Percentiles rank a stretch among this genome's conserved stretches.
These are phyloP conservation scores for Gossypium schwendimanii DNA, from an alignment of 441 rosid species.

Conservation along the genomic window DNA sequence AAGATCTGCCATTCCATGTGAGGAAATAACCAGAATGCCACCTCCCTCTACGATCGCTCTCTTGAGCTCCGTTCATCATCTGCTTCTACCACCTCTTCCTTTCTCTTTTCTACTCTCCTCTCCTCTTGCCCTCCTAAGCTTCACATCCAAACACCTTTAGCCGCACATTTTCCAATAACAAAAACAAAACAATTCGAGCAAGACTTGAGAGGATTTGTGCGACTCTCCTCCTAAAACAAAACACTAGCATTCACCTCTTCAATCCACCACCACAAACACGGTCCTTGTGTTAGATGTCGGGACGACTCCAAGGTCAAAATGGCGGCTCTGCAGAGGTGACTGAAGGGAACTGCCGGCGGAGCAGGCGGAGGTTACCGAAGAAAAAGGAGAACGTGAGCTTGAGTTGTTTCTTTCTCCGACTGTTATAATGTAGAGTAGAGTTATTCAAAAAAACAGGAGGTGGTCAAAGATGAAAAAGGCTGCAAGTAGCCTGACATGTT, in stretches of 20 bases:
- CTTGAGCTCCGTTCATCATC: conserved; percentile 82
- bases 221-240: conserved; percentile 7
- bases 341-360: neutral
- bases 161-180: neutral
- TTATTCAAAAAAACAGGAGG: neutral
- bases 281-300: neutral
- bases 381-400: neutral
- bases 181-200: conserved; percentile 1
- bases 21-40: conserved; percentile 48
- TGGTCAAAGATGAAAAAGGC: conserved; percentile 29
- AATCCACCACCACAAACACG: neutral
- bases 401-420: neutral
- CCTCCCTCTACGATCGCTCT: conserved; percentile 72
- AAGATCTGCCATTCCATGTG: conserved; percentile 99
- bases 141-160: conserved; percentile 9
- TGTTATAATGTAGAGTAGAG: neutral
- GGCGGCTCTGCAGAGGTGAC: neutral
- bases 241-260: conserved; percentile 9
- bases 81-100: conserved; percentile 33
- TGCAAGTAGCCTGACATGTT: neutral
- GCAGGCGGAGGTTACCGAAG: neutral
- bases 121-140: neutral
- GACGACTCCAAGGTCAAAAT: conserved; percentile 2
- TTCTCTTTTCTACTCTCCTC: neutral
- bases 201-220: conserved; percentile 27